Base-by-base conservation (phyloP, 2,329 filamentous ascomycete species). In the Knoxdaviesia proteae region DNA sequence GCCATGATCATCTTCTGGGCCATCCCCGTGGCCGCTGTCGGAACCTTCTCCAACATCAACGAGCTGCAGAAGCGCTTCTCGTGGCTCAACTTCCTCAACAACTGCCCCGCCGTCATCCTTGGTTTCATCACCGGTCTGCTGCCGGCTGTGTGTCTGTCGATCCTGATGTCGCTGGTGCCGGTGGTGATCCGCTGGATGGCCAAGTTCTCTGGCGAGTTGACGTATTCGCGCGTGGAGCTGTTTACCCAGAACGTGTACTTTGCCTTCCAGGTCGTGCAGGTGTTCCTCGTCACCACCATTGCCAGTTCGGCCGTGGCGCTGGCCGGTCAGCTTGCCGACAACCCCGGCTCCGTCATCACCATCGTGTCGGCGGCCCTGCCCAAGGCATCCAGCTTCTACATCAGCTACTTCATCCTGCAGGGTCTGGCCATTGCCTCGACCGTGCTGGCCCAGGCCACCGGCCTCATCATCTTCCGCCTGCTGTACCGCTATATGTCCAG, bases 221-320 rank as follows among this genome's bases (percentile, higher is more conserved):
- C 84, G 1, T 58, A 74, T 6, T 79, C 84, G 1, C 71, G 80
- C 7, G 77, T 93, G 10, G 90, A 98, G 58, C 65, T 96, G 6
- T 86, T 84, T 45, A 86, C 84, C 0, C 84, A 96, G 55, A 90
- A 87, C 53, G 81, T 76, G 50, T 96, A 92, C 65, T 98, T 94
- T 53, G 74, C 71, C 39, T 92, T 92, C 62, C 84, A 90, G 57
- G 75, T 96, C 38, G 68, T 94, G 20, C 87, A 96, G 56, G 83
- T 94, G 38, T 96, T 96, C 62, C 62, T 96, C 45, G 74, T 96
- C 40, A 77, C 83, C 0, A 94, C 88, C 0, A 50, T 96, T 32
- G 72, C 82, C 2, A 88, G 84, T 10, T 78, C 84, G 1, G 87
- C 87, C 7, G 74, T 84, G 3, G 71, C 77, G 5, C 74, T 83